These are phyloP conservation scores for Pythium periplocum DNA, from an alignment of 352 stramenopile species.

Conservation along the genomic window DNA sequence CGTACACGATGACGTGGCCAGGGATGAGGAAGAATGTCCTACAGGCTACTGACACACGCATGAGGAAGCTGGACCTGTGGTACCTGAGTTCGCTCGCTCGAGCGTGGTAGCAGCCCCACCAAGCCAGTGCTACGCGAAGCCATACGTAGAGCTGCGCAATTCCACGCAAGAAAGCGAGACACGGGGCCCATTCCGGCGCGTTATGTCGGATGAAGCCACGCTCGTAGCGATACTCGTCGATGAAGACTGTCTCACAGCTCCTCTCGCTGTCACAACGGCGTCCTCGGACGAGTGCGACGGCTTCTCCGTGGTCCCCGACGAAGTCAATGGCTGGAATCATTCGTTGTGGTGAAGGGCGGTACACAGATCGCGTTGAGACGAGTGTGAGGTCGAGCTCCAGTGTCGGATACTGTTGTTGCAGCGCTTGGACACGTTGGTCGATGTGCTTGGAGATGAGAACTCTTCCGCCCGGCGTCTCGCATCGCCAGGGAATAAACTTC, in stretches of 20 bases:
- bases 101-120: constrained; percentile 16
- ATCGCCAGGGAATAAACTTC: too few species aligned
- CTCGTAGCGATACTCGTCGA: constrained; percentile 46
- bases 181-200: constrained; percentile 23
- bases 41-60: background rate
- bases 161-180: constrained; percentile 27
- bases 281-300: constrained; percentile 10
- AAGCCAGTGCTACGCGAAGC: constrained; percentile 27
- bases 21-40: constrained; percentile 22
- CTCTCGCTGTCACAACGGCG: background rate
- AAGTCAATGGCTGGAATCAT: background rate
- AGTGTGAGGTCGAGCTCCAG: constrained; percentile 12
- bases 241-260: constrained; percentile 9
- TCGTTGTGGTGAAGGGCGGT: too few species aligned
- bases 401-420: constrained; percentile 5
- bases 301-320: constrained; percentile 3
- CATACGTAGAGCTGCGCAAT: constrained; percentile 38
- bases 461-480: too few species aligned
- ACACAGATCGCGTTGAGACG: background rate
- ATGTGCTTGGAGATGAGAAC: constrained; percentile 12
- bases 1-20: constrained; percentile 29
- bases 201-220: constrained; percentile 30
- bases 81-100: constrained; percentile 10
- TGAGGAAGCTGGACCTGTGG: background rate
- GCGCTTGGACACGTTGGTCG: constrained; percentile 2